Percentiles rank a stretch among this genome's conserved stretches.
phyloP scores from a whole-genome alignment of 768 basidiomycete genomes.

The Neoboletus subvelutipes region DNA sequence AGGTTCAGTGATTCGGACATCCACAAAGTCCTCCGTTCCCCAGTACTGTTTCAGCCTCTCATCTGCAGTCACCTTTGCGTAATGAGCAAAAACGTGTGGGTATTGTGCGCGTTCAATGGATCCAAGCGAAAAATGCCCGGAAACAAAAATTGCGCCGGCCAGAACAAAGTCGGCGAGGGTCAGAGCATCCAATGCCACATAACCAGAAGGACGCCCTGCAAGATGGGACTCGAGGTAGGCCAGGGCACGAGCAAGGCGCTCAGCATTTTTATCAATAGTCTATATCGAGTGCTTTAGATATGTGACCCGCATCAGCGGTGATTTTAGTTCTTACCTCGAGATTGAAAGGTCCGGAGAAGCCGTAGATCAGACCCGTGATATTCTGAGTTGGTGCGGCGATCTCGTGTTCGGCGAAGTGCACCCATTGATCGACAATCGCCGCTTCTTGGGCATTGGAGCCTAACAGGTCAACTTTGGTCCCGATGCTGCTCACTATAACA shows the following conservation, averaged over 20 bases:
- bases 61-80: constrained; percentile 18
- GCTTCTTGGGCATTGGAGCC: constrained; percentile 13
- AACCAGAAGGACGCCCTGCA: constrained; percentile 3
- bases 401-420: constrained; percentile 14
- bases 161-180: constrained; percentile 24
- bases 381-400: constrained; percentile 2
- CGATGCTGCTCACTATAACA: constrained; percentile 16
- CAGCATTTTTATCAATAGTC: background rate
- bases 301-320: too few species aligned
- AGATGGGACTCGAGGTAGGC: constrained; percentile 18
- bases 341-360: constrained; percentile 1
- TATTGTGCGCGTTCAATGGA: constrained; percentile 14
- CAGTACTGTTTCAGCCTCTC: constrained; percentile 12
- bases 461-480: constrained; percentile 7
- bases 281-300: background rate
- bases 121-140: constrained; percentile 7
- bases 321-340: constrained; percentile 2
- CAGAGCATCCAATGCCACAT: constrained; percentile 12
- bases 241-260: constrained; percentile 5
- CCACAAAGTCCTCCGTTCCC: constrained; percentile 7
- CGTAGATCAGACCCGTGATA: constrained; percentile 1
- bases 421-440: constrained; percentile 13
- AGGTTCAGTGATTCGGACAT: background rate
- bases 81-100: constrained; percentile 18
- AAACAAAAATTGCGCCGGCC: constrained; percentile 1